Base-by-base conservation (phyloP, 805 yeast species). In the Barnettozyma siamensis region DNA sequence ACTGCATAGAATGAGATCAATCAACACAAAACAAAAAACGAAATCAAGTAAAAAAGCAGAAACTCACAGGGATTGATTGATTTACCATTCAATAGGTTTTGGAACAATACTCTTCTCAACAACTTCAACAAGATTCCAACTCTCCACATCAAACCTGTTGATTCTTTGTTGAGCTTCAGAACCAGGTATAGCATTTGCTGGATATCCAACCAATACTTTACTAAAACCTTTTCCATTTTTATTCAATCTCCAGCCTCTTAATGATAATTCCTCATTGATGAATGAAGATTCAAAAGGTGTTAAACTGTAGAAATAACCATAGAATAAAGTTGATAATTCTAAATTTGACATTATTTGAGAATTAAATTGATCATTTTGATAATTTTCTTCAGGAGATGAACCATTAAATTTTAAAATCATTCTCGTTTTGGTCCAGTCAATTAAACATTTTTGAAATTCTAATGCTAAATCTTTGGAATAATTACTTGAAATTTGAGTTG, bases 241-340 rank as follows among this genome's bases (percentile, higher is more conserved):
- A 17, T 7, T 12, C 33, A 24, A 39, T 38, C 78, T 70, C 99
- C 99, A 91, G 32, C 88, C 85, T 53, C 96, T 74, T 46, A 72
- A 71, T 46, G 66, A 57, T 46, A 91, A 71, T 64, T 93, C 98
- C 51, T 76, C 70, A 5, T 95, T 88, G 1, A 96, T 85, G 38
- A 80, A 64, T 47, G 70, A 74, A 55, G 82, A 88, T 51, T 81
- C 81, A 54, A 79, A 80, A 11, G 83, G 72, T 17, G 84, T 84
- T 52, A 77, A 80, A 37, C 67, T 64, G 46, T 86, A 93, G 65
- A 93, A 93, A 65, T 88, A 93, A 32, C 89, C 84, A 68, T 87
- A 93, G 54, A 91, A 91, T 51, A 93, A 65, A 5, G 52, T 47
- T 5, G 46, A 44, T 29, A 44, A 38, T 27, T 52, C 55, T 17